Conservation (phyloP, 2,329 filamentous ascomycete species). For the Plectosphaerella cucumerina region DNA sequence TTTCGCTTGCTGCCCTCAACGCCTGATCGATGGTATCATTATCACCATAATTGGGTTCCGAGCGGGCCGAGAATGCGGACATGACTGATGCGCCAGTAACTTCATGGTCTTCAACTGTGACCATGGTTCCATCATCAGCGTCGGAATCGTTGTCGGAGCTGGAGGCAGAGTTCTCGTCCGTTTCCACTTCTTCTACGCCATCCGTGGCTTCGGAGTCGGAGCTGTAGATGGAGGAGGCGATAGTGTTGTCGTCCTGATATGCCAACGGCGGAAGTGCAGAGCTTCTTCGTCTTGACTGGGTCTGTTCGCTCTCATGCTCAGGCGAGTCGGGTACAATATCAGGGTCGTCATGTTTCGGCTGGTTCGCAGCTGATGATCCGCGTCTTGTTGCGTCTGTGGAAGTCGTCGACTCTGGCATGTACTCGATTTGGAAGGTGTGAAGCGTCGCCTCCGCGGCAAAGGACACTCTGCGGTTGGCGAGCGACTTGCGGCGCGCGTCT, state of each 20-base stretch:
- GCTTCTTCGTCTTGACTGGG: constrained; percentile 52
- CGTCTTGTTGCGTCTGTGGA: constrained; percentile 73
- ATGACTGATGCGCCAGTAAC: constrained; percentile 64
- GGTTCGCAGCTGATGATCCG: constrained; percentile 57
- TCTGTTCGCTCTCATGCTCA: constrained; percentile 58
- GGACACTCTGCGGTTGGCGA: constrained; percentile 89
- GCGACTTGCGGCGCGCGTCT: constrained; percentile 86
- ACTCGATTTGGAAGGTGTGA: constrained; percentile 94
- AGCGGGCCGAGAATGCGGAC: constrained; percentile 59
- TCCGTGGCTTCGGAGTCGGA: constrained; percentile 57
- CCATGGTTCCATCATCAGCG: constrained; percentile 73
- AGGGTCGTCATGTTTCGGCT: constrained; percentile 42
- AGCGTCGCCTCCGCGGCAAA: constrained; percentile 96
- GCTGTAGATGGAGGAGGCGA: constrained; percentile 77
- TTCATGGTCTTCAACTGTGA: constrained; percentile 78
- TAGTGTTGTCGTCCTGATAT: constrained; percentile 62
- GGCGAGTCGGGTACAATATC: constrained; percentile 55
- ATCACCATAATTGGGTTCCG: constrained; percentile 47
- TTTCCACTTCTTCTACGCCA: constrained; percentile 50
- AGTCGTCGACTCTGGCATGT: constrained; percentile 80
- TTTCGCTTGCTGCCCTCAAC: constrained; percentile 67
- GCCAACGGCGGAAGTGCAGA: constrained; percentile 63
- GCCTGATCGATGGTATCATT: constrained; percentile 72
- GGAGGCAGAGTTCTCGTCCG: constrained; percentile 41
- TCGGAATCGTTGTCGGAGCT: constrained; percentile 51